phyloP scores from a whole-genome alignment of 148 eudicot genomes.

The Rhododendron griersonianum region DNA sequence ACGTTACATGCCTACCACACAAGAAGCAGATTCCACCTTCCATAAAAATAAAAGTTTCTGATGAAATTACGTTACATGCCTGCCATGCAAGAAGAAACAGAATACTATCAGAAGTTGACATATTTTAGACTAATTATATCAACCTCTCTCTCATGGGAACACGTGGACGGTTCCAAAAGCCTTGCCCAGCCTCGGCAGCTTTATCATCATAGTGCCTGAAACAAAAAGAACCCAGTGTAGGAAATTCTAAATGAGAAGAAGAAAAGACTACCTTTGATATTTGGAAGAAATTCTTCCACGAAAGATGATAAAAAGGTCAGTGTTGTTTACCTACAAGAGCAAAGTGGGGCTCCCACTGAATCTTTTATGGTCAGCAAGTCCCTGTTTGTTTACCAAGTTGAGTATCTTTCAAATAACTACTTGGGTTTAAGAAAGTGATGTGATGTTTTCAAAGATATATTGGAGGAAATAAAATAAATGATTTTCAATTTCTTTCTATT shows the following conservation, averaged over 20 bases:
- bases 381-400: constrained; percentile 36
- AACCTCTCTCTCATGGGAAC: constrained; percentile 99
- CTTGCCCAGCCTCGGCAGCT: constrained; percentile 82
- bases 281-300: neutral
- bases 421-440: neutral
- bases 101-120: neutral
- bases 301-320: neutral
- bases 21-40: neutral
- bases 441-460: too few species aligned
- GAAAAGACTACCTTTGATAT: neutral
- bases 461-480: neutral
- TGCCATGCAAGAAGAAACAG: neutral
- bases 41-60: neutral
- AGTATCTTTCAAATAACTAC: neutral
- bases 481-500: neutral
- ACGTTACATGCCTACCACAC: too few species aligned
- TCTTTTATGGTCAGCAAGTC: constrained; percentile 95
- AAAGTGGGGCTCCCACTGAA: constrained; percentile 91
- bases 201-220: constrained; percentile 94
- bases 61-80: neutral
- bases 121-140: neutral
- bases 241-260: neutral
- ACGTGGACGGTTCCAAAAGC: constrained; percentile 97
- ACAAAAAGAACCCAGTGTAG: neutral
- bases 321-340: constrained; percentile 72